Evolutionary conservation across 768 basidiomycete genomes (phyloP).

Genomic region (Leccinum disarticulatum): DNA sequence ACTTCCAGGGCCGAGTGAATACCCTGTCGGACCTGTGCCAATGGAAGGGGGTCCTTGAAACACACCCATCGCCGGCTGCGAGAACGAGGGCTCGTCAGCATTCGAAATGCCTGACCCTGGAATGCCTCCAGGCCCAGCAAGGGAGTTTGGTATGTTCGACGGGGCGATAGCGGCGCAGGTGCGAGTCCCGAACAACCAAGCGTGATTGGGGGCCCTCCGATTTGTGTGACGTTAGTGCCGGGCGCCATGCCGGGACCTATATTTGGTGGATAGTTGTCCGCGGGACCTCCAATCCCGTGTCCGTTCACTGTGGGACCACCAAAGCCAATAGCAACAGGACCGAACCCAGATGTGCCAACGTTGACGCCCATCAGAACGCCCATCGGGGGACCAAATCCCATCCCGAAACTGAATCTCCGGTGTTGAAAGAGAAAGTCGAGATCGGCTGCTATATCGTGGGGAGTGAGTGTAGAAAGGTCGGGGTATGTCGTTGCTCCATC

Average conservation of each 20-base stretch:
- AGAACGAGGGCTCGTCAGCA: conserved; percentile 17
- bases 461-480: conserved; percentile 40
- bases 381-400: conserved; percentile 25
- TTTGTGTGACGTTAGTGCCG: conserved; percentile 7
- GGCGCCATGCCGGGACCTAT: conserved; percentile 14
- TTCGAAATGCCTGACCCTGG: conserved; percentile 15
- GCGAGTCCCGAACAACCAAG: conserved; percentile 12
- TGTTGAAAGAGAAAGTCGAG: conserved; percentile 55
- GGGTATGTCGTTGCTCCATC: conserved; percentile 41
- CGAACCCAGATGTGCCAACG: conserved; percentile 19
- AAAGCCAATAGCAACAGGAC: conserved; percentile 18
- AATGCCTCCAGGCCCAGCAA: conserved; percentile 7
- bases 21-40: conserved; percentile 18
- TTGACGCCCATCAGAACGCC: conserved; percentile 21
- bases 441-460: conserved; percentile 50
- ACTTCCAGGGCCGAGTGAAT: conserved; percentile 21
- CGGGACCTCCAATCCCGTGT: conserved; percentile 15
- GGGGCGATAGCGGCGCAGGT: conserved; percentile 4
- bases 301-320: conserved; percentile 22
- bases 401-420: conserved; percentile 26
- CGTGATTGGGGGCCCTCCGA: conserved; percentile 8
- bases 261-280: conserved; percentile 19
- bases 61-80: conserved; percentile 30
- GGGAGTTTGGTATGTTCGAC: conserved; percentile 4
- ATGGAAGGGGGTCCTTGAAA: conserved; percentile 27